These are phyloP conservation scores for Kappamyces sp. DNA, from an alignment of 192 early-diverging fungal species.

Conservation along the genomic window DNA sequence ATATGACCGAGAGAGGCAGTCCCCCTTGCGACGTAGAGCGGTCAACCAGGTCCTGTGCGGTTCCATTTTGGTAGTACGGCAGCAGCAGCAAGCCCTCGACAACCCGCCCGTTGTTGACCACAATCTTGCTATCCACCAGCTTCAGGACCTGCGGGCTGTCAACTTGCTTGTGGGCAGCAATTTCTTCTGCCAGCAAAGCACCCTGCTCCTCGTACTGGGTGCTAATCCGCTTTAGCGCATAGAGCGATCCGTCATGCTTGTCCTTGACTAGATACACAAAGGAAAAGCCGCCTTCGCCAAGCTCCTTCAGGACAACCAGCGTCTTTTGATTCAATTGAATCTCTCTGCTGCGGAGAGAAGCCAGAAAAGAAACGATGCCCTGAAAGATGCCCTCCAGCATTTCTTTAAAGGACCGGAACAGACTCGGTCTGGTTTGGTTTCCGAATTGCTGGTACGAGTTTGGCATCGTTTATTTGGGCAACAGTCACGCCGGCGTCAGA, in stretches of 20 bases:
- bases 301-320: neutral
- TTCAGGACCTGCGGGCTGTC: conserved; percentile 28
- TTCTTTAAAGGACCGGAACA: too few species aligned
- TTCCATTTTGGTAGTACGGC: conserved; percentile 36
- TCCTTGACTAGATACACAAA: conserved; percentile 46
- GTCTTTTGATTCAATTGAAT: neutral
- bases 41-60: conserved; percentile 47
- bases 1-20: conserved; percentile 28
- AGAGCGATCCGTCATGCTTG: conserved; percentile 14
- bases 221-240: conserved; percentile 40
- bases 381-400: too few species aligned
- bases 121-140: conserved; percentile 32
- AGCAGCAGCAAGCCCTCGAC: conserved; percentile 37
- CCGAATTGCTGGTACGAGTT: too few species aligned
- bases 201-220: conserved; percentile 46
- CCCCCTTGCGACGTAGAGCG: conserved; percentile 13
- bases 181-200: conserved; percentile 34
- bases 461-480: too few species aligned
- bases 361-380: too few species aligned
- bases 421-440: too few species aligned
- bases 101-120: conserved; percentile 13
- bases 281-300: conserved; percentile 29
- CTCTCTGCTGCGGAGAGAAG: too few species aligned
- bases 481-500: too few species aligned
- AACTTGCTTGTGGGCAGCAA: conserved; percentile 34